Evolutionary conservation across 2,329 filamentous ascomycete genomes (phyloP).

Genomic region (Dothiorella sarmentorum): DNA sequence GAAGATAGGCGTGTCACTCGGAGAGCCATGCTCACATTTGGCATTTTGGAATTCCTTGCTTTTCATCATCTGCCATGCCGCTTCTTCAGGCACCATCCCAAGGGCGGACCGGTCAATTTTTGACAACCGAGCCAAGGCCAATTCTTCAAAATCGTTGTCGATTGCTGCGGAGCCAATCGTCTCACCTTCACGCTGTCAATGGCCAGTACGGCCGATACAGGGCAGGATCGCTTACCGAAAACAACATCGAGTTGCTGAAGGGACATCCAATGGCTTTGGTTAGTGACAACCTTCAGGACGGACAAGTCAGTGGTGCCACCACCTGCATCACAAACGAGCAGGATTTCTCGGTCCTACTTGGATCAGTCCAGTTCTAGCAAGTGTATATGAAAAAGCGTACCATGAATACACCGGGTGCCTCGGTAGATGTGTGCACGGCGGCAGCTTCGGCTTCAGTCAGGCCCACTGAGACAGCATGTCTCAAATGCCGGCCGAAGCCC

Average conservation of each 20-base stretch:
- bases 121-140: constrained; percentile 31
- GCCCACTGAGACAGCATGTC: constrained; percentile 43
- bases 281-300: constrained; percentile 34
- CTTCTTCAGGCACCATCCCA: constrained; percentile 31
- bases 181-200: constrained; percentile 20
- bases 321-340: constrained; percentile 51
- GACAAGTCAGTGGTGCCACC: constrained; percentile 48
- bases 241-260: constrained; percentile 38
- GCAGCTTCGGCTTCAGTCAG: constrained; percentile 55
- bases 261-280: constrained; percentile 27
- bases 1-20: constrained; percentile 36
- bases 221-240: constrained; percentile 23
- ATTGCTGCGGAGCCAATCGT: constrained; percentile 43
- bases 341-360: constrained; percentile 38
- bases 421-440: constrained; percentile 47
- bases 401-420: constrained; percentile 34
- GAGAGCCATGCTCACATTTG: constrained; percentile 41
- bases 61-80: constrained; percentile 43
- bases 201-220: no score
- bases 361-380: not conserved
- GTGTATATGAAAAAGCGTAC: not conserved
- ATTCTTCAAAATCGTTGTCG: constrained; percentile 39
- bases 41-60: constrained; percentile 38
- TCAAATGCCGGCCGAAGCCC: constrained; percentile 45
- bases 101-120: constrained; percentile 29